Percentiles rank a stretch among this genome's conserved stretches.
Evolutionary conservation across 1,284 basidiomycete genomes (phyloP).

Genomic region (Anthracocystis panici-leucophaei): DNA sequence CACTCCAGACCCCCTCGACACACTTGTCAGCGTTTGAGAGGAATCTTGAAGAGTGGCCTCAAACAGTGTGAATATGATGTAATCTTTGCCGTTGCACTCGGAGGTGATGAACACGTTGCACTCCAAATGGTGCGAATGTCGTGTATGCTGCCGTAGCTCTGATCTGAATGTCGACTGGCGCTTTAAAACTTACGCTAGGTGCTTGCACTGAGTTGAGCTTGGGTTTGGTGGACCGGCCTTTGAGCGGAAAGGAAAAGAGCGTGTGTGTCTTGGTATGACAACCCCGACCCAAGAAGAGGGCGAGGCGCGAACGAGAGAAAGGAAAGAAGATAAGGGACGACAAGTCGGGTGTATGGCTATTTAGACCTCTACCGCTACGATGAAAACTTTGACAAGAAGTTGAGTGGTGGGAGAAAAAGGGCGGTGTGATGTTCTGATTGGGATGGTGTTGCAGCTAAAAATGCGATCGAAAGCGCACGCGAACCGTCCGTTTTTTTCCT

Average conservation of each 20-base stretch:
- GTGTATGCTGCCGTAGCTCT: not conserved
- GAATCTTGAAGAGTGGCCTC: constrained; percentile 39
- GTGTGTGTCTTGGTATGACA: constrained; percentile 10
- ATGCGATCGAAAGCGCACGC: constrained; percentile 23
- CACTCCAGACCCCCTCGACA: constrained; percentile 50
- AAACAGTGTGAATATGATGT: constrained; percentile 67
- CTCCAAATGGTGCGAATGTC: not conserved
- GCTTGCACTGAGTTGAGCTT: not conserved
- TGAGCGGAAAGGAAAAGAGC: not conserved
- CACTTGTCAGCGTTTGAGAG: constrained; percentile 59
- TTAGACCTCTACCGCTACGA: not conserved
- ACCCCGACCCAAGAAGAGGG: constrained; percentile 29
- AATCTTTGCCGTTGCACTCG: constrained; percentile 50
- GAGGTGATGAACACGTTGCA: not conserved
- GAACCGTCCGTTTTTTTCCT: constrained; percentile 7
- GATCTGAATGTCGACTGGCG: not conserved
- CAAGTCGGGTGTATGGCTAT: not conserved
- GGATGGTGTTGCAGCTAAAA: constrained; percentile 29
- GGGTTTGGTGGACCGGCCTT: too few relatives aligned
- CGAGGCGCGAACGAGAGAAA: constrained; percentile 20
- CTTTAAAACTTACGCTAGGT: constrained; percentile 4
- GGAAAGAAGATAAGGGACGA: constrained; percentile 2
- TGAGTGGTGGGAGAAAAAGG: constrained; percentile 6
- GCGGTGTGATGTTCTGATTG: constrained; percentile 25
- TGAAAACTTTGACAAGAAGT: constrained; percentile 21